These are phyloP conservation scores for Podila epigama DNA, from an alignment of 192 early-diverging fungal genomes.

Conservation along the genomic window DNA sequence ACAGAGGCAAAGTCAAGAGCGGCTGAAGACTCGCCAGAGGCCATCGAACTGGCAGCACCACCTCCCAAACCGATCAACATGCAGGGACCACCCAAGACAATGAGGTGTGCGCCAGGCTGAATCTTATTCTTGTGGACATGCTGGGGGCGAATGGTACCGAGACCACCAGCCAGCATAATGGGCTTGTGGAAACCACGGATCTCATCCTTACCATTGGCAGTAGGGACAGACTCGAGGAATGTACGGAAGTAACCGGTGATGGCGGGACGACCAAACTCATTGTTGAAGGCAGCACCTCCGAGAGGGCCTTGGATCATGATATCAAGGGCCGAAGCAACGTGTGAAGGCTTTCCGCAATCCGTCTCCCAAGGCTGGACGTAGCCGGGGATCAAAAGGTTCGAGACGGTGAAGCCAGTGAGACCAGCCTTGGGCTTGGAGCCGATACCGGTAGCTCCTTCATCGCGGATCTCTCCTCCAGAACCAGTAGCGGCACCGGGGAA, in stretches of 20 bases:
- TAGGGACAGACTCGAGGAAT: conserved; percentile 71
- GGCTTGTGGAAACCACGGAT: conserved; percentile 98
- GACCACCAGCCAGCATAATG: conserved; percentile 99
- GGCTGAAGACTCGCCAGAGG: conserved; percentile 84
- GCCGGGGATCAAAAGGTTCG: conserved; percentile 92
- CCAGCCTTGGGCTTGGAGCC: conserved; percentile 97
- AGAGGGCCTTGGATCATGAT: conserved; percentile 99
- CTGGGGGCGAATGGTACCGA: conserved; percentile 90
- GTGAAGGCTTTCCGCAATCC: conserved; percentile 83
- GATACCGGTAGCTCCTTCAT: conserved; percentile 97
- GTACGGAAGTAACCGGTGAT: conserved; percentile 98
- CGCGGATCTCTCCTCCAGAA: conserved; percentile 99
- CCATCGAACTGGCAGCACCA: conserved; percentile 97
- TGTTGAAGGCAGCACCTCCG: conserved; percentile 98
- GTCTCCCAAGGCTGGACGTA: conserved; percentile 94
- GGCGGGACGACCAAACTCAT: conserved; percentile 97
- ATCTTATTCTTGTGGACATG: conserved; percentile 92
- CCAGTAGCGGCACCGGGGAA: conserved; percentile 99
- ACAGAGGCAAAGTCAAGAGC: conserved; percentile 98
- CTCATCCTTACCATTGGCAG: conserved; percentile 62
- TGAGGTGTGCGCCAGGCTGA: conserved; percentile 76
- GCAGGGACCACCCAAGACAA: conserved; percentile 94
- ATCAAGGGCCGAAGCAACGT: conserved; percentile 91
- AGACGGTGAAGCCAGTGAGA: conserved; percentile 94
- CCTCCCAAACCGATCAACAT: conserved; percentile 99